Evolutionary conservation across 2,329 filamentous ascomycete species (phyloP), one percentile per base, ranked within the genome.

Genomic region (Stachybotrys chartarum): DNA sequence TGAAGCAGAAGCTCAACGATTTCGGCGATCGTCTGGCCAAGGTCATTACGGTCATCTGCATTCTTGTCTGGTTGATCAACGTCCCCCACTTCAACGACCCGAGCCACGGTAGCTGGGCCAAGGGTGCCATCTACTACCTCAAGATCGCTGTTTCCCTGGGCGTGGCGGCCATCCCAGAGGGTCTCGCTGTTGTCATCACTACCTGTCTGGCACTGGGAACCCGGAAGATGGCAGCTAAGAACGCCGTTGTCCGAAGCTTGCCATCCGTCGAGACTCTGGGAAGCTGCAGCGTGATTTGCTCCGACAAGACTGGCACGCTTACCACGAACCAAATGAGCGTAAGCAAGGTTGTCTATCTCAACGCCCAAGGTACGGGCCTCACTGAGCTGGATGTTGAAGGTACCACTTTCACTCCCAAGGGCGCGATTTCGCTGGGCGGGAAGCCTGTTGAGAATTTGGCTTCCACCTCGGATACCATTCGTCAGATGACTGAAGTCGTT

Each of bases 301-400:
- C 95, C 5, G 94, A 99, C 79, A 99, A 99, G 80, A 99, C 94
- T 6, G 95, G 94, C 63, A 99, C 94, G 51, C 76, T 99, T 69
- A 99, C 94, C 11, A 99, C 94, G 46, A 99, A 99, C 76, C 92
- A 97, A 75, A 99, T 99, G 94, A 97, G 94, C 68, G 94, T 97
- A 55, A 94, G 86, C 78, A 96, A 93, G 74, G 76, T 97, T 55
- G 89, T 96, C 51, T 90, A 92, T 69, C 79, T 99, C 62, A 86
- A 83, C 64, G 84, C 88, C 61, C 73, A 82, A 57, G 92, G 90
- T 51, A 82, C 77, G 54, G 86, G 83, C 56, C 78, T 97, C 30
- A 89, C 92, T 64, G 92, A 96, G 69, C 81, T 96, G 51, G 87
- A 94, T 58, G 88, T 99, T 32, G 87, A 96, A 69, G 94, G 94